Evolutionary conservation across 371 early-diverging fungal genomes (phyloP).

Genomic region (Mucor ambiguus): DNA sequence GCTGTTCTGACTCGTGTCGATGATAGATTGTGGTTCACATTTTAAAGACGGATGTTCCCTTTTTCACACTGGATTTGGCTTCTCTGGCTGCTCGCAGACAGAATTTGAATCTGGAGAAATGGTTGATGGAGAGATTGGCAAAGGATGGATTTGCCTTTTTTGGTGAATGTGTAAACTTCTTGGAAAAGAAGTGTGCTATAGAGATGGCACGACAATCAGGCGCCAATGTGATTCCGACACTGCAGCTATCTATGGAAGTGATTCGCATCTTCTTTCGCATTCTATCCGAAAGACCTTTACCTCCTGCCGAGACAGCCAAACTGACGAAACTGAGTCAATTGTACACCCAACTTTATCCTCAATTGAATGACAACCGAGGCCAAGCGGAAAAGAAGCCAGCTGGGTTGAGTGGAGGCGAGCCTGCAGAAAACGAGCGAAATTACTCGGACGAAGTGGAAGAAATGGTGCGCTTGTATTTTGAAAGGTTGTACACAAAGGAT

Average conservation of each 20-base stretch:
- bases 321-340: constrained; percentile 36
- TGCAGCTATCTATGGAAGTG: constrained; percentile 70
- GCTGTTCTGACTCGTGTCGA: not conserved
- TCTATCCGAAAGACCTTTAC: constrained; percentile 52
- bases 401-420: not conserved
- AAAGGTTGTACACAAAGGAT: constrained; percentile 75
- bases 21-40: constrained; percentile 70
- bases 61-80: constrained; percentile 82
- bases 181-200: constrained; percentile 68
- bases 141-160: constrained; percentile 71
- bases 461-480: constrained; percentile 76
- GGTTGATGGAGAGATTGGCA: constrained; percentile 73
- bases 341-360: constrained; percentile 39
- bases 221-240: constrained; percentile 36
- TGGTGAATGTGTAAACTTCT: constrained; percentile 73
- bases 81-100: constrained; percentile 82
- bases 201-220: constrained; percentile 50
- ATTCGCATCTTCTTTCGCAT: constrained; percentile 71
- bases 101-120: constrained; percentile 84
- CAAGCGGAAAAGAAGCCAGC: constrained; percentile 16
- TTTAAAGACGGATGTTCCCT: constrained; percentile 67
- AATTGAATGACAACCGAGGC: constrained; percentile 22
- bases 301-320: constrained; percentile 38
- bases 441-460: constrained; percentile 71
- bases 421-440: constrained; percentile 22